Conservation (phyloP, 2,329 filamentous ascomycete genomes). For the Alternaria sp. region DNA sequence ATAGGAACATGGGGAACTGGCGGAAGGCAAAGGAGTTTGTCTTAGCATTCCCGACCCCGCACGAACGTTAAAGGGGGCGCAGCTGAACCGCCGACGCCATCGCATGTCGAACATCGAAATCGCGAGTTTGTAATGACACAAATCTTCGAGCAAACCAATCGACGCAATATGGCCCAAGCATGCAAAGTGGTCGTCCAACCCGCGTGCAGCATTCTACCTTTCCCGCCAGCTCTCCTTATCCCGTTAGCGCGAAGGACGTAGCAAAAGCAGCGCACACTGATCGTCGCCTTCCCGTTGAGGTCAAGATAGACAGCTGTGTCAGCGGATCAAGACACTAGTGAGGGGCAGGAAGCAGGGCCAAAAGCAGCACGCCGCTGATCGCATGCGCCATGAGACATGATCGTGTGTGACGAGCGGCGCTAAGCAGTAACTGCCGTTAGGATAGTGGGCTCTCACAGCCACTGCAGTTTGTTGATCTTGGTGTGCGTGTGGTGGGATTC, state of each 20-base stretch:
- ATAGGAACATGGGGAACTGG: not conserved
- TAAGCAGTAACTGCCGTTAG: constrained; percentile 1
- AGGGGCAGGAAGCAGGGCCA: not conserved
- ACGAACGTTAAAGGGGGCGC: not conserved
- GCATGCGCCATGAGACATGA: not conserved
- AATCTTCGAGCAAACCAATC: not conserved
- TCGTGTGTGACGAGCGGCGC: not conserved
- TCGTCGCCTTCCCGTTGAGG: constrained; percentile 4
- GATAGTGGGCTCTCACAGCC: not conserved
- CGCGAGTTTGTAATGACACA: not conserved
- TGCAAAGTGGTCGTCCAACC: not conserved
- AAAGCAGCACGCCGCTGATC: constrained; percentile 5
- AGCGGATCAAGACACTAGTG: constrained; percentile 1
- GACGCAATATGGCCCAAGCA: not conserved
- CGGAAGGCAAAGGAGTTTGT: not conserved
- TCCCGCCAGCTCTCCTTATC: not conserved
- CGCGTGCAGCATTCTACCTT: not conserved
- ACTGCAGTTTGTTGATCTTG: constrained; percentile 1
- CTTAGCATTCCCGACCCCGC: not conserved
- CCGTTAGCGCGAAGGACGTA: not conserved
- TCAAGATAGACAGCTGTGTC: constrained; percentile 1
- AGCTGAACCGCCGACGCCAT: not conserved
- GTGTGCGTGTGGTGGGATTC: not conserved
- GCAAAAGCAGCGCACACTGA: constrained; percentile 4
- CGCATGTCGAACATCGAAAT: not conserved